A percentile compares a stretch with the other conserved stretches of the same genome.
phyloP scores from a whole-genome alignment of 1,284 basidiomycete species.

The Pyrrhoderma lamaoense region DNA sequence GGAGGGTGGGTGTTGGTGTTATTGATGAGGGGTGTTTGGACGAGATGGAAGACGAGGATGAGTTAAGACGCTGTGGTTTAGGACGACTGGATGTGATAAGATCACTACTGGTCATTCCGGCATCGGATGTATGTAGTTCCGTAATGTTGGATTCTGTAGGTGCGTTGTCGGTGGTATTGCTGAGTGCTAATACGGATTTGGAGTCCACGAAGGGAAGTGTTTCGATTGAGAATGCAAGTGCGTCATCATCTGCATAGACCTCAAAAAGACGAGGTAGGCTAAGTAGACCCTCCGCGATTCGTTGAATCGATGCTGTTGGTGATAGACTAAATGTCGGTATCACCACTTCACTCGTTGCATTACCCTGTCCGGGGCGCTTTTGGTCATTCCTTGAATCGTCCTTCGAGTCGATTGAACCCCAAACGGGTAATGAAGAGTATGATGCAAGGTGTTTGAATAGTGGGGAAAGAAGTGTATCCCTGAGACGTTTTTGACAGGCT shows the following conservation, averaged over 20 bases:
- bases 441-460: constrained; percentile 67
- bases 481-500: constrained; percentile 70
- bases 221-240: constrained; percentile 81
- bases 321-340: constrained; percentile 93
- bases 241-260: constrained; percentile 87
- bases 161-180: constrained; percentile 17
- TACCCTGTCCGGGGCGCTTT: constrained; percentile 18
- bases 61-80: constrained; percentile 34
- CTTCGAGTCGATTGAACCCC: constrained; percentile 51
- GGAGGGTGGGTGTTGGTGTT: constrained; percentile 15
- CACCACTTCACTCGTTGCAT: constrained; percentile 52
- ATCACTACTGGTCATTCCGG: too few relatives aligned
- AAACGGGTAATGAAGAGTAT: constrained; percentile 66
- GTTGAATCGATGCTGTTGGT: constrained; percentile 82
- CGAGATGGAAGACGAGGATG: constrained; percentile 26
- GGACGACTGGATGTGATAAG: not conserved
- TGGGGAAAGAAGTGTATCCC: constrained; percentile 79
- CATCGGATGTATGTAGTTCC: too few relatives aligned
- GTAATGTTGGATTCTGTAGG: not conserved
- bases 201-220: constrained; percentile 68
- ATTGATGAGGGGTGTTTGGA: constrained; percentile 23
- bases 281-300: constrained; percentile 86
- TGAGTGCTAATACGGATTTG: constrained; percentile 42
- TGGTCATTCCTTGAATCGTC: constrained; percentile 21
- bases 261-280: constrained; percentile 93